phyloP scores from a whole-genome alignment of 2,329 filamentous ascomycete species.

The Fusarium veterinarium region DNA sequence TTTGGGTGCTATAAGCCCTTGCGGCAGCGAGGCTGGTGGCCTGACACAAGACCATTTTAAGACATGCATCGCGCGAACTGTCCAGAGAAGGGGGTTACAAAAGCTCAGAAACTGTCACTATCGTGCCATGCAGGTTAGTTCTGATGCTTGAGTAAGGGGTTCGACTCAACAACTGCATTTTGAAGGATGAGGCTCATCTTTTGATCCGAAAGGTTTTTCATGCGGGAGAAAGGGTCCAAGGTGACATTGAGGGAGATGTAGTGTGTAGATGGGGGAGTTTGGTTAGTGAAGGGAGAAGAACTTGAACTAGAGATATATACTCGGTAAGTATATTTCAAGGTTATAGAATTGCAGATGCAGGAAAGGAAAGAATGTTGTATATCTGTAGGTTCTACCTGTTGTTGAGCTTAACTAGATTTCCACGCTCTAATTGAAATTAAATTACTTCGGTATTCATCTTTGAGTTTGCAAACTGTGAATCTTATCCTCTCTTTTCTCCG shows the following conservation, averaged over 20 bases:
- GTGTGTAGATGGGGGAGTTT: neutral
- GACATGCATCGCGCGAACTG: conserved; percentile 24
- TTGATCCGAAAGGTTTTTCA: neutral
- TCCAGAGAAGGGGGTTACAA: conserved; percentile 19
- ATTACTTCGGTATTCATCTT: neutral
- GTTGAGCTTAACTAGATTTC: neutral
- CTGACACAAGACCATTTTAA: conserved; percentile 20
- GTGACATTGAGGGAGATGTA: conserved; percentile 10
- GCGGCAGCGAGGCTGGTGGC: conserved; percentile 4
- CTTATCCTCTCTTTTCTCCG: neutral
- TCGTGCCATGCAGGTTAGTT: neutral
- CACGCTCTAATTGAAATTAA: neutral
- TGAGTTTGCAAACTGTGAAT: neutral
- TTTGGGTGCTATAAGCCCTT: conserved; percentile 13
- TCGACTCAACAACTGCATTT: neutral
- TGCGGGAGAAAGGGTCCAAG: conserved; percentile 1
- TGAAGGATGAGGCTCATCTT: neutral
- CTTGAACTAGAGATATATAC: neutral
- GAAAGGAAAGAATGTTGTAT: neutral
- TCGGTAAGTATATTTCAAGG: too few relatives aligned
- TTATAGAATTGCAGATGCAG: neutral
- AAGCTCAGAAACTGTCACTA: conserved; percentile 4
- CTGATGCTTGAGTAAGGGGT: conserved; percentile 24
- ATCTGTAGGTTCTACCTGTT: neutral
- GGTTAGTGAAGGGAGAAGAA: neutral